Conservation (phyloP, 768 basidiomycete genomes). For the Russula virescens region DNA sequence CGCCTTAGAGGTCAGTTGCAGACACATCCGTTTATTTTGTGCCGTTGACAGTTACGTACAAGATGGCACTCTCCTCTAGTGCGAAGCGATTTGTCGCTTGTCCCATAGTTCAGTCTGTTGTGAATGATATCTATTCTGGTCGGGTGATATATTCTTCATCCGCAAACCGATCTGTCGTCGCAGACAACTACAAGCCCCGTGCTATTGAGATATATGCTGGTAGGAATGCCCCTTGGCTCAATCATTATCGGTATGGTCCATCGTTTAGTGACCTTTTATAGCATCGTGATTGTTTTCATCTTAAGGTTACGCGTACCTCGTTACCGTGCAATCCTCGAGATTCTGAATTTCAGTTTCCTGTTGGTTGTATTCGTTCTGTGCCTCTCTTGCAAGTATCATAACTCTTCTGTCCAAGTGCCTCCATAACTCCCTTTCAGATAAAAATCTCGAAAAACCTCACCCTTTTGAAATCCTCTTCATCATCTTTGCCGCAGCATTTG, state of each 20-base stretch:
- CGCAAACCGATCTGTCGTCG: slow-evolving; percentile 65
- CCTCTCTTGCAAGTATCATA: slow-evolving; percentile 53
- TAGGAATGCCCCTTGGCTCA: slow-evolving; percentile 62
- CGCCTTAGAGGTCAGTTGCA: slow-evolving; percentile 69
- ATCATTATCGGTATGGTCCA: slow-evolving; percentile 69
- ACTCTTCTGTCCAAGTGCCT: slow-evolving; percentile 5
- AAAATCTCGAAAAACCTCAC: slow-evolving; percentile 46
- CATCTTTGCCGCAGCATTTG: slow-evolving; percentile 69
- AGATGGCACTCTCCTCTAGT: slow-evolving; percentile 87
- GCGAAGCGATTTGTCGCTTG: slow-evolving; percentile 81
- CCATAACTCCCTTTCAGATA: slow-evolving; percentile 37
- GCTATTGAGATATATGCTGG: slow-evolving; percentile 70
- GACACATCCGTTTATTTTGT: not conserved
- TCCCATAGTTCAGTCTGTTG: slow-evolving; percentile 78
- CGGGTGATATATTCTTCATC: slow-evolving; percentile 56
- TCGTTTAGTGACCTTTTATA: not conserved
- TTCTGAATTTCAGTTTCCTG: slow-evolving; percentile 67
- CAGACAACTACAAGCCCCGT: slow-evolving; percentile 83
- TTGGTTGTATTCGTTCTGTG: slow-evolving; percentile 67
- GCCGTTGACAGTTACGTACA: slow-evolving; percentile 2
- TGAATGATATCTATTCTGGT: slow-evolving; percentile 85
- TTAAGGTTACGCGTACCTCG: slow-evolving; percentile 74
- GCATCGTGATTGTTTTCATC: not conserved
- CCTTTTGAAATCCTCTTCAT: slow-evolving; percentile 69
- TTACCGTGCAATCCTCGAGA: slow-evolving; percentile 73